These are phyloP conservation scores for Nicotiana paniculata DNA, from an alignment of 257 asterid species.

Conservation along the genomic window DNA sequence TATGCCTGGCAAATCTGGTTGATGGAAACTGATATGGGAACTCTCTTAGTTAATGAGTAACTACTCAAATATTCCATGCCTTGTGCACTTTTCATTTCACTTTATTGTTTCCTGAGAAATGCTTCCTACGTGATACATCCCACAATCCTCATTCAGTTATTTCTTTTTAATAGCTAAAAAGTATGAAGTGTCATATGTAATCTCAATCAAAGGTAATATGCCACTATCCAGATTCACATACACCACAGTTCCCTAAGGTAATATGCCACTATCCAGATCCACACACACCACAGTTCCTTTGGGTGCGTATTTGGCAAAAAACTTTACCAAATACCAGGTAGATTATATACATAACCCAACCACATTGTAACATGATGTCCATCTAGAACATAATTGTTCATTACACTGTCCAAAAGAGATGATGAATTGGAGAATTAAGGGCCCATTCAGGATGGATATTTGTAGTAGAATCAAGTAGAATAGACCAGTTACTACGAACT, in stretches of 20 bases:
- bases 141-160: background rate
- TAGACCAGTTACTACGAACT: background rate
- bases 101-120: background rate
- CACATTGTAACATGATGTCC: background rate
- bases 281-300: background rate
- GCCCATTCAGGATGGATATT: background rate
- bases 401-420: background rate
- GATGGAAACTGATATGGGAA: background rate
- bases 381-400: background rate
- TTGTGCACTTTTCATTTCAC: background rate
- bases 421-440: background rate
- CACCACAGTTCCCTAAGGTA: background rate
- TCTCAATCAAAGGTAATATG: conserved; percentile 1
- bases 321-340: background rate
- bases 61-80: background rate
- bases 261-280: background rate
- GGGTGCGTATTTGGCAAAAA: background rate
- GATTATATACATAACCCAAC: background rate
- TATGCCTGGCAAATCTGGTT: background rate
- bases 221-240: background rate
- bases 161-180: background rate
- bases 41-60: background rate
- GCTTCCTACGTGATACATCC: background rate
- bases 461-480: background rate
- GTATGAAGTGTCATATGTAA: background rate